Conservation (phyloP, 192 early-diverging fungal genomes). For the Funneliformis mosseae region DNA sequence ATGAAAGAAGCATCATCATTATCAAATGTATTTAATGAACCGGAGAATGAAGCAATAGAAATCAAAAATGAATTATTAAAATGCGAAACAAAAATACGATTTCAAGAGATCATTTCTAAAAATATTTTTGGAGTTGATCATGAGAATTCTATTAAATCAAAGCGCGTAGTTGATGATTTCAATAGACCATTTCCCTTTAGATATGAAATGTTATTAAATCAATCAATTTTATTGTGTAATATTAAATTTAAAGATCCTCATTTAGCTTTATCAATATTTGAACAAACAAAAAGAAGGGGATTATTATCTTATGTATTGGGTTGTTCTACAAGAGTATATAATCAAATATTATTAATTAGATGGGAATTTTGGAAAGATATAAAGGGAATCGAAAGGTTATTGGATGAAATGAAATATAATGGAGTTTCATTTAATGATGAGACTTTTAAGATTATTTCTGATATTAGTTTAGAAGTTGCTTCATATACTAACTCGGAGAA, state of each 20-base stretch:
- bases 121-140: background rate
- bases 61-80: background rate
- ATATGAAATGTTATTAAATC: slow-evolving; percentile 8
- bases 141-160: background rate
- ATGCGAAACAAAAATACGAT: slow-evolving; percentile 5
- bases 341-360: slow-evolving; percentile 37
- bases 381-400: slow-evolving; percentile 39
- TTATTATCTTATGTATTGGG: slow-evolving; percentile 43
- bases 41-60: background rate
- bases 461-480: slow-evolving; percentile 12
- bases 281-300: slow-evolving; percentile 42
- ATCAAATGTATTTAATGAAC: background rate
- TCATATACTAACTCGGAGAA: background rate
- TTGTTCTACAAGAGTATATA: slow-evolving; percentile 42
- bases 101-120: background rate
- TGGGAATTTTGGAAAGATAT: slow-evolving; percentile 50
- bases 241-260: slow-evolving; percentile 42
- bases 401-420: slow-evolving; percentile 48
- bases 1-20: background rate
- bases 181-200: background rate
- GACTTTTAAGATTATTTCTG: slow-evolving; percentile 26
- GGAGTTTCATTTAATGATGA: slow-evolving; percentile 39
- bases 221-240: background rate
- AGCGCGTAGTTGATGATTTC: background rate
- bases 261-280: slow-evolving; percentile 48